Evolutionary conservation across 1,139 yeast genomes (phyloP), one percentile per base, ranked within the genome.

Genomic region (Petasospora fabianii): DNA sequence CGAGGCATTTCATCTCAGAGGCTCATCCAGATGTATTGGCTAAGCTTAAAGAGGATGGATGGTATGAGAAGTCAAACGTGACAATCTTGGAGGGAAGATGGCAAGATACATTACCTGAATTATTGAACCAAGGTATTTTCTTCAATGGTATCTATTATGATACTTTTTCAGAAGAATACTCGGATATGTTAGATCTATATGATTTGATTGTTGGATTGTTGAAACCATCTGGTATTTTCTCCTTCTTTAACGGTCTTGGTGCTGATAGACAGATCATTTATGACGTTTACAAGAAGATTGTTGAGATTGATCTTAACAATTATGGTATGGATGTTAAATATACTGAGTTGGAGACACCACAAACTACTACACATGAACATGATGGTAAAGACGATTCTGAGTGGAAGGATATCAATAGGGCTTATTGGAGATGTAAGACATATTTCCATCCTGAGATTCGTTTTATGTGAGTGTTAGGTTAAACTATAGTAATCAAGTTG

Each of bases 181-280:
- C 71, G 46, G 97, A 90, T 59, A 84, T 90, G 92, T 70, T 86
- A 30, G 95, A 86, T 36, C 69, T 90, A 28, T 86, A 84, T 57
- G 96, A 90, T 62, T 60, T 73, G 18, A 72, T 86, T 4, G 95
- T 88, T 13, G 96, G 96, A 0, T 65, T 90, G 37, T 64, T 90
- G 47, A 83, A 84, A 58, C 88, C 95, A 2, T 75, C 75, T 29
- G 95, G 95, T 5, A 73, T 79, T 1, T 88, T 90, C 49, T 86
- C 96, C 2, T 90, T 87, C 59, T 90, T 90, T 69, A 90, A 90
- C 55, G 97, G 97, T 0, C 70, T 90, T 27, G 97, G 97, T n/a
- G 97, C 97, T 6, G 97, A 90, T 55, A 72, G 97, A 55, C 79
- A 84, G 57, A 75, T 88, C 10, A 77, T 90, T 44, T 90, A 90